phyloP scores from a whole-genome alignment of 1,284 basidiomycete genomes.

The Veloboletus limbatus region DNA sequence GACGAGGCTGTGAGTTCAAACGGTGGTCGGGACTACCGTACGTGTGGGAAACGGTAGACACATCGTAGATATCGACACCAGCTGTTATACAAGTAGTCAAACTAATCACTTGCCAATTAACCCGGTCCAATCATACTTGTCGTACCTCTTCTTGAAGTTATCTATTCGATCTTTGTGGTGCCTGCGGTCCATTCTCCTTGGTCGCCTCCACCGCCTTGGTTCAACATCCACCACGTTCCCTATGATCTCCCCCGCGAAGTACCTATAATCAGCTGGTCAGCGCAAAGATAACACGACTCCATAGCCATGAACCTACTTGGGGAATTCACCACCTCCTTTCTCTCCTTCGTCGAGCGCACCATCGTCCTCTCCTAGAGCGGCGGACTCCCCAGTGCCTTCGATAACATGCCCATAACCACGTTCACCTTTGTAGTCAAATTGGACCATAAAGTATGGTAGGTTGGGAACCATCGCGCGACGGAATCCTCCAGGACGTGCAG shows the following conservation, averaged over 20 bases:
- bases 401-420: slow-evolving; percentile 98
- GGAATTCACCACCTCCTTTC: slow-evolving; percentile 86
- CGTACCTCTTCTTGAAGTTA: slow-evolving; percentile 66
- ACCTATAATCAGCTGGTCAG: slow-evolving; percentile 47
- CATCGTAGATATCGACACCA: no score
- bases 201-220: slow-evolving; percentile 83
- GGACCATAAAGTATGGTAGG: slow-evolving; percentile 97
- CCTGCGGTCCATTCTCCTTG: slow-evolving; percentile 68
- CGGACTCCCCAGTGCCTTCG: slow-evolving; percentile 75
- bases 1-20: neutral
- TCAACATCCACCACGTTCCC: slow-evolving; percentile 89
- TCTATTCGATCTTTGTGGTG: slow-evolving; percentile 70
- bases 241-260: slow-evolving; percentile 94
- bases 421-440: slow-evolving; percentile 96
- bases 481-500: slow-evolving; percentile 84
- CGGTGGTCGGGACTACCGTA: no score
- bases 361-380: slow-evolving; percentile 62
- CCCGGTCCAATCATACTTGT: slow-evolving; percentile 77
- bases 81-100: neutral
- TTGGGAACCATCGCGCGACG: slow-evolving; percentile 92
- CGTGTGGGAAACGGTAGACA: no score
- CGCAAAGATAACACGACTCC: neutral
- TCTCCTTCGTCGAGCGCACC: slow-evolving; percentile 76
- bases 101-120: slow-evolving; percentile 53
- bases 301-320: slow-evolving; percentile 52